phyloP scores from a whole-genome alignment of 2,329 filamentous ascomycete species.

The Nemania sp. region DNA sequence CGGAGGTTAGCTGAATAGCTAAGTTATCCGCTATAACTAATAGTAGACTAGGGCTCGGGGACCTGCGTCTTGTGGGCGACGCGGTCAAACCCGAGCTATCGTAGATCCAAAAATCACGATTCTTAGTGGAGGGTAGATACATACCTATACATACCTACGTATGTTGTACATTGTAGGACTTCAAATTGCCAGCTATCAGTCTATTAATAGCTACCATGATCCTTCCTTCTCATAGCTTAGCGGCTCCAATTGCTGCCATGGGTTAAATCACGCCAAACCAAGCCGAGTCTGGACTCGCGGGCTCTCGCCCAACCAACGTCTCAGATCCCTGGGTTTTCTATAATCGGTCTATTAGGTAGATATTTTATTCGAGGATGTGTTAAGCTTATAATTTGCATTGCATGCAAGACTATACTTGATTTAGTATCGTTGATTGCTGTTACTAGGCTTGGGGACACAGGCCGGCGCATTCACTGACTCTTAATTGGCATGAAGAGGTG shows the following conservation, averaged over 20 bases:
- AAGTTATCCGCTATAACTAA: no score
- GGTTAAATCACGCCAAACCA: no score
- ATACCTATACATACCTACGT: no score
- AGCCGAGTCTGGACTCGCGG: background rate
- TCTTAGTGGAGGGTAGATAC: no score
- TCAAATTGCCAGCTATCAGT: no score
- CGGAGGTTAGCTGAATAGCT: no score
- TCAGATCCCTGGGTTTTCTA: background rate
- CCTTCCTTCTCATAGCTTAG: conserved; percentile 1
- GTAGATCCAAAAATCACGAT: no score
- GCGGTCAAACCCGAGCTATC: no score
- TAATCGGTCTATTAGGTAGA: background rate
- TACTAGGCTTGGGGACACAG: background rate
- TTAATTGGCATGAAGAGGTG: background rate
- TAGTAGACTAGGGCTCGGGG: no score
- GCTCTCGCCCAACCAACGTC: background rate
- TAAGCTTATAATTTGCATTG: background rate
- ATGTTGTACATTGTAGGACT: background rate
- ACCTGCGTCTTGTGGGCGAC: no score
- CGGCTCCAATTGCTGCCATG: background rate
- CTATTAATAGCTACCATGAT: conserved; percentile 14
- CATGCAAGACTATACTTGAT: background rate
- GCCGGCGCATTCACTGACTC: background rate
- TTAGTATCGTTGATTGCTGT: background rate
- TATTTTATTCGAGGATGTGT: background rate